Conservation (phyloP, 768 basidiomycete species). For the Hypholoma sublateritium region DNA sequence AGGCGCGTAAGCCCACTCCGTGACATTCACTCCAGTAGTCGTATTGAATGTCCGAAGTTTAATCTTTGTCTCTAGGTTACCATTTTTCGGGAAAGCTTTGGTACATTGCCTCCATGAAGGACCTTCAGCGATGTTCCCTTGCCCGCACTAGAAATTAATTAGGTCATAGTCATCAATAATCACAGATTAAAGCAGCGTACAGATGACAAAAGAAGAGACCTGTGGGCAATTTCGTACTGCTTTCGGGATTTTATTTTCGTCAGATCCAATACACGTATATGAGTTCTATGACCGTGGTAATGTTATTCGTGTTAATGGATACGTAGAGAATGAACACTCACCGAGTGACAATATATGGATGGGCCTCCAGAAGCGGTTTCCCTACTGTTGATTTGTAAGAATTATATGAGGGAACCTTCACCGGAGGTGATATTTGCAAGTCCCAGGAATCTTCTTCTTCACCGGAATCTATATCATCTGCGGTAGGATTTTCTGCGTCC, state of each 20-base stretch:
- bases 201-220: constrained; percentile 17
- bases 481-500: not conserved
- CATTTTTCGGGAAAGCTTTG: constrained; percentile 16
- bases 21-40: constrained; percentile 12
- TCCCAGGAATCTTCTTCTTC: constrained; percentile 11
- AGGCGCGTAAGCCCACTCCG: constrained; percentile 32
- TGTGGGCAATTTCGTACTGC: constrained; percentile 27
- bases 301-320: not conserved
- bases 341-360: constrained; percentile 38
- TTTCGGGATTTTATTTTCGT: constrained; percentile 27
- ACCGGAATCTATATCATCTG: not conserved
- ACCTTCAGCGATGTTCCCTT: constrained; percentile 14
- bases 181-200: constrained; percentile 14
- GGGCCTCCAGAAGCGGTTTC: constrained; percentile 19
- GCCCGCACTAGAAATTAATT: not conserved
- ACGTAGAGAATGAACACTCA: not conserved
- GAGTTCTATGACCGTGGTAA: constrained; percentile 24
- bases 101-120: constrained; percentile 13
- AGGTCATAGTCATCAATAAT: not conserved
- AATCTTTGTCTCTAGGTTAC: constrained; percentile 30
- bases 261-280: constrained; percentile 32
- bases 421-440: not conserved
- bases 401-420: not conserved
- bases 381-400: constrained; percentile 15
- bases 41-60: constrained; percentile 21